Percentiles rank a stretch among this genome's conserved stretches.
These are phyloP conservation scores for Ophiosphaerella narmari DNA, from an alignment of 2,329 filamentous ascomycete species.

Conservation along the genomic window DNA sequence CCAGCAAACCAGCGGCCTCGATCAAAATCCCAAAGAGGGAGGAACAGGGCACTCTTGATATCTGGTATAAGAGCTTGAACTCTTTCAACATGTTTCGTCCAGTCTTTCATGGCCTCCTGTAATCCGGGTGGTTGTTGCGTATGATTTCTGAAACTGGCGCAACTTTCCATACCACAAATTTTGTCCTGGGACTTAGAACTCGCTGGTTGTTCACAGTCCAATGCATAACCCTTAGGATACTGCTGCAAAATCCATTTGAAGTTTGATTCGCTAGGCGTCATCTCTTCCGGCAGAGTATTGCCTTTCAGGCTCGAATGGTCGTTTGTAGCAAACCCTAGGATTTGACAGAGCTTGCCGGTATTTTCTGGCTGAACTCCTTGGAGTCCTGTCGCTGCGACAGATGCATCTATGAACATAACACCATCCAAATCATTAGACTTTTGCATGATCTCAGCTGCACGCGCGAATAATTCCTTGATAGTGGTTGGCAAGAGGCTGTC, in stretches of 20 bases:
- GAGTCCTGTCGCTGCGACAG: conserved; percentile 7
- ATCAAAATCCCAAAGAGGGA: conserved; percentile 39
- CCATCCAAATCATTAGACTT: conserved; percentile 25
- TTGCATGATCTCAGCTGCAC: conserved; percentile 27
- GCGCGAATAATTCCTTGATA: conserved; percentile 21
- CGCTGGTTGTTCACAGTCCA: conserved; percentile 4
- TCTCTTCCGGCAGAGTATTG: conserved; percentile 2
- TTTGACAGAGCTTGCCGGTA: conserved; percentile 12
- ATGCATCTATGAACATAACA: conserved; percentile 26
- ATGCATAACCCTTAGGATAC: conserved; percentile 10
- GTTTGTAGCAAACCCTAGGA: conserved; percentile 18
- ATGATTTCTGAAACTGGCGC: background rate
- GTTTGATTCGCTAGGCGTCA: conserved; percentile 7
- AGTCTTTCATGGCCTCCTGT: background rate
- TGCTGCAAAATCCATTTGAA: conserved; percentile 9
- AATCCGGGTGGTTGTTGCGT: background rate
- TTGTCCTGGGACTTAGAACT: background rate
- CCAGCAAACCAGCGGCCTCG: conserved; percentile 32
- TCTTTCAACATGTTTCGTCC: background rate
- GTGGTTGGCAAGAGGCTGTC: conserved; percentile 17
- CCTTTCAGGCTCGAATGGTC: conserved; percentile 2
- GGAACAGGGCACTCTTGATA: conserved; percentile 28
- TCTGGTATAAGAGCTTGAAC: conserved; percentile 55
- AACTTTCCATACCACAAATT: background rate
- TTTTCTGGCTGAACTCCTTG: background rate